phyloP scores from a whole-genome alignment of 2,329 filamentous ascomycete species.

The Cladosporium sp. region DNA sequence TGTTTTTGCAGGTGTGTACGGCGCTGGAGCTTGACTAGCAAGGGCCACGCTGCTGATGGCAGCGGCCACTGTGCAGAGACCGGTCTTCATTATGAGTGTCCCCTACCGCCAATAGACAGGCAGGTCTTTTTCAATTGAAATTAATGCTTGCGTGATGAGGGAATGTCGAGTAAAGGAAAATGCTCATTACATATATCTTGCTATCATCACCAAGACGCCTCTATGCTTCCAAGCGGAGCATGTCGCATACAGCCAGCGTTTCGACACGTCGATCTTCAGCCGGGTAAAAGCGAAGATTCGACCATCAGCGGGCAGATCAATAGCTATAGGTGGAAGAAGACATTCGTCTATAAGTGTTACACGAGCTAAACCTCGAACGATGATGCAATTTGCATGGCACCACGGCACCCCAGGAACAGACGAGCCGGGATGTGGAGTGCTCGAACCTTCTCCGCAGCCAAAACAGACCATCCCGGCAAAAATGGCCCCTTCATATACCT shows the following conservation, averaged over 20 bases:
- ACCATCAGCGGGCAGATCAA: neutral
- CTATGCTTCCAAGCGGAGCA: neutral
- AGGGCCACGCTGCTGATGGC: neutral
- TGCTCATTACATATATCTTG: neutral
- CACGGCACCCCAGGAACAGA: too few relatives aligned
- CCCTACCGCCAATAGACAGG: too few relatives aligned
- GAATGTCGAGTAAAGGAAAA: too few relatives aligned
- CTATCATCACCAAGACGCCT: neutral
- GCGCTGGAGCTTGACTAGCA: neutral
- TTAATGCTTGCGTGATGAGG: too few relatives aligned
- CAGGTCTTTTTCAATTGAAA: too few relatives aligned
- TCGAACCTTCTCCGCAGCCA: neutral
- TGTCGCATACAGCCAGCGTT: neutral
- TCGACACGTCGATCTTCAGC: constrained; percentile 1
- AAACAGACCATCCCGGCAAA: neutral
- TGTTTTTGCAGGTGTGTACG: neutral
- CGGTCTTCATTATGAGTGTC: neutral
- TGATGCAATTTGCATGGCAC: too few relatives aligned
- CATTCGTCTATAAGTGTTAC: neutral
- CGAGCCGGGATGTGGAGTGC: neutral
- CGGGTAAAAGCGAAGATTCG: constrained; percentile 5
- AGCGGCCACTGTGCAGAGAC: neutral
- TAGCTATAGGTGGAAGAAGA: constrained; percentile 11
- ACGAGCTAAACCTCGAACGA: neutral
- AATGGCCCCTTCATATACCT: neutral